Evolutionary conservation across 78 protist species (phyloP), one percentile per base, ranked within the genome.

Genomic region (Thecamonas trahens): DNA sequence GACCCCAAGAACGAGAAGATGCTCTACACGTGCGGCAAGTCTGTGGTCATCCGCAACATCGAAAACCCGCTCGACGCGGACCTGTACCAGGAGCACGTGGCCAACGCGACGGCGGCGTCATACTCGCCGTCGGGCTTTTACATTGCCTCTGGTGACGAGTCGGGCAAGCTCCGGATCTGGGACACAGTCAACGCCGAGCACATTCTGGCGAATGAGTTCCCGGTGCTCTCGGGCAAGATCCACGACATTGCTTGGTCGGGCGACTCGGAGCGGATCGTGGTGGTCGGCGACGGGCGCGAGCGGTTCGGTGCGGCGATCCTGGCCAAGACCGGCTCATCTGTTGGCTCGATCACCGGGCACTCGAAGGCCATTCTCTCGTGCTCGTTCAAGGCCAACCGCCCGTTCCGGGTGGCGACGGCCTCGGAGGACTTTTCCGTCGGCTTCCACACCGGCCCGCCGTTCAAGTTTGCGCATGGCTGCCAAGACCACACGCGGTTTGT

Each of bases 201-300:
- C 61, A 13, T 63, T 13, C 62, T 86, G 42, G 94, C 94, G 85
- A 24, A 64, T 42, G 91, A 91, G 57, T 31, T 58, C 34, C 79
- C 72, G 38, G 70, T 66, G 24, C 42, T 72, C 42, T 24, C 67
- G 8, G 77, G 79, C 47, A 37, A 55, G 42, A 62, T 74, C 65
- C 55, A 32, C 26, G 98, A 95, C 79, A 26, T 95, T 32, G 85
- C 73, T 14, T 95, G 97, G 97, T 64, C 90, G 3, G 73, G 67
- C 14, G 99, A 95, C 76, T 70, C 67, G 75, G 72, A 94, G 71
- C 90, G 95, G 76, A 54, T 95, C 22, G 66, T 83, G 29, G 94
- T 67, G 26, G 95, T 83, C 52, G 99, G 99, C 35, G 96, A 93
- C 22, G 96, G 97, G 57, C 40, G 69, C 32, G 96, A 86, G 54